phyloP scores from a whole-genome alignment of 176 grass and related monocot genomes.

The Oryza officinalis region DNA sequence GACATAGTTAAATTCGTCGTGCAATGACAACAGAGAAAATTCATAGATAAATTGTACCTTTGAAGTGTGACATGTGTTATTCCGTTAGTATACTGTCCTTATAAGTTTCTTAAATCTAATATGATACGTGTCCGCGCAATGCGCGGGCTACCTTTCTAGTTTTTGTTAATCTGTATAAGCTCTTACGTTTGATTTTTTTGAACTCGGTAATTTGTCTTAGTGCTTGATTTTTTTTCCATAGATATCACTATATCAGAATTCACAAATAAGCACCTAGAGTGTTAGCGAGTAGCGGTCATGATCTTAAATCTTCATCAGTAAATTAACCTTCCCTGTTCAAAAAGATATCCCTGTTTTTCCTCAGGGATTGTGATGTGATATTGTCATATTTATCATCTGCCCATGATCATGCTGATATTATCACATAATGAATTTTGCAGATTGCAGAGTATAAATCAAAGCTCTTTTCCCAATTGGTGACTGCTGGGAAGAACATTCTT shows the following conservation, averaged over 20 bases:
- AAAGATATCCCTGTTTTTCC: neutral
- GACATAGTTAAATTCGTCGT: no score
- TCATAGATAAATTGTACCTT: no score
- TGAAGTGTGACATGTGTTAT: no score
- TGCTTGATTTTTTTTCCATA: neutral
- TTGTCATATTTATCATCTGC: neutral
- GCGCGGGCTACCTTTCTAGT: no score
- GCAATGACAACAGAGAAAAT: no score
- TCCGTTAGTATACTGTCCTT: no score
- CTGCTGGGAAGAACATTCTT: slow-evolving; percentile 50
- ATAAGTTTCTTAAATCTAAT: no score
- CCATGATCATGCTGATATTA: neutral
- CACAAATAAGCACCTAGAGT: neutral
- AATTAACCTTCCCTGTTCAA: neutral
- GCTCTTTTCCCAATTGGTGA: slow-evolving; percentile 59
- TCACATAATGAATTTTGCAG: slow-evolving; percentile 57
- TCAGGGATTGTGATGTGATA: neutral
- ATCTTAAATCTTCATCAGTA: neutral
- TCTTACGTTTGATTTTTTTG: neutral
- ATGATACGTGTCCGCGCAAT: no score
- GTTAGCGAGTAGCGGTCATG: neutral
- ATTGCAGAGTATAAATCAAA: slow-evolving; percentile 74
- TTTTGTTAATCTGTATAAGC: neutral
- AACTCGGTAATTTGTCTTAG: neutral
- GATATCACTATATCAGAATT: neutral